Evolutionary conservation across 2,329 filamentous ascomycete genomes (phyloP).

Genomic region (Bipolaris zeicola): DNA sequence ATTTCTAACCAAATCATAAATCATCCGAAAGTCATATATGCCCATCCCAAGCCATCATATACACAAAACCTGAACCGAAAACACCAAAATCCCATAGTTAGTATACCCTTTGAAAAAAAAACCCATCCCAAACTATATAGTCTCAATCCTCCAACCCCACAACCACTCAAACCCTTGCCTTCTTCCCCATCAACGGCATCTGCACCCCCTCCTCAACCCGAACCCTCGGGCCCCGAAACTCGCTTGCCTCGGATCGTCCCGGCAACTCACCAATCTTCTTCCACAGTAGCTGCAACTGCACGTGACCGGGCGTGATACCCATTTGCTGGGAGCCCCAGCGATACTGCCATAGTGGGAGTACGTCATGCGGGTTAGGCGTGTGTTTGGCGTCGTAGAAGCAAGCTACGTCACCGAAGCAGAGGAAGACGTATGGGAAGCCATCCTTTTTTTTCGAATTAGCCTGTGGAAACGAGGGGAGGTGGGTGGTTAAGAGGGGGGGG

Average conservation of each 20-base stretch:
- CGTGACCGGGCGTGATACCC: conserved; percentile 43
- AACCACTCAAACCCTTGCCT: neutral
- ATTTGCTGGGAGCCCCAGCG: conserved; percentile 41
- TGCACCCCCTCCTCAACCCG: conserved; percentile 25
- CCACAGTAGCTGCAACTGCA: conserved; percentile 40
- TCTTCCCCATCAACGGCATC: conserved; percentile 27
- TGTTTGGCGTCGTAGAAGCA: conserved; percentile 43
- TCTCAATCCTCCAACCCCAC: neutral
- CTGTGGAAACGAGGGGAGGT: no score
- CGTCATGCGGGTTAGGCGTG: conserved; percentile 23
- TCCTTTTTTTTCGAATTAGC: conserved; percentile 15
- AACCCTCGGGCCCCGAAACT: conserved; percentile 27
- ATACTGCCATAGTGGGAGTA: conserved; percentile 37
- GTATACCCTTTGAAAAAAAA: no score
- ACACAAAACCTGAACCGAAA: no score
- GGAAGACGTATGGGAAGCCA: conserved; percentile 40
- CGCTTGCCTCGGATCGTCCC: conserved; percentile 20
- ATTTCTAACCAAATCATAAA: no score
- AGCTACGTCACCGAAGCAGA: conserved; percentile 42
- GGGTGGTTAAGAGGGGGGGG: no score
- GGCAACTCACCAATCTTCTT: conserved; percentile 31
- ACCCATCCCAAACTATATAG: neutral
- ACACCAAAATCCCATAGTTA: no score
- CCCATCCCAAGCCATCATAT: no score
- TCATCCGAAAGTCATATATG: no score